Conservation (phyloP, 768 basidiomycete species). For the Termitomyces sp. region DNA sequence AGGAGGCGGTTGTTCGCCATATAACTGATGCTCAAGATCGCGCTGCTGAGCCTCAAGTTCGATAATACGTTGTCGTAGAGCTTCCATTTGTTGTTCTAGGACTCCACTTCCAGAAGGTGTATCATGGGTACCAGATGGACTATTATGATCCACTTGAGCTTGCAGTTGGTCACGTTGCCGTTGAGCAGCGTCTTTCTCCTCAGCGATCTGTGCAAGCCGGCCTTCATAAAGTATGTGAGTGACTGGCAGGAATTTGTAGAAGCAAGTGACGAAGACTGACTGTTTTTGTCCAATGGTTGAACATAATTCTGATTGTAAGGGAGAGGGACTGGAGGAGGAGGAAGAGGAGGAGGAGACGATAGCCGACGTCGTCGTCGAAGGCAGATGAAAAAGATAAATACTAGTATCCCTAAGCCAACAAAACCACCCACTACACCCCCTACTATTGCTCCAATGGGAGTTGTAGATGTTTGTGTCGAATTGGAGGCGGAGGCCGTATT, state of each 20-base stretch:
- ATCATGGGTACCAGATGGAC: neutral
- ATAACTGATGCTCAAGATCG: neutral
- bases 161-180: neutral
- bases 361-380: neutral
- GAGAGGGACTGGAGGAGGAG: neutral
- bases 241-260: neutral
- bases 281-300: neutral
- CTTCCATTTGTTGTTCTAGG: neutral
- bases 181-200: neutral
- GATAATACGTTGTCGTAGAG: neutral
- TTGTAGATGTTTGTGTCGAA: neutral
- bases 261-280: neutral
- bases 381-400: no score
- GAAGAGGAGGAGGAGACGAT: neutral
- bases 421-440: neutral
- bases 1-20: neutral
- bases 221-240: neutral
- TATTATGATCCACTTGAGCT: neutral
- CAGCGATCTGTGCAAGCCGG: neutral
- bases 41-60: neutral
- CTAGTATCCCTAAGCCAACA: neutral
- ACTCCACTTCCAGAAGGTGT: neutral
- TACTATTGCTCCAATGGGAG: neutral
- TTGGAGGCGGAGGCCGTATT: neutral
- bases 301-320: neutral